Evolutionary conservation across 2,329 filamentous ascomycete species (phyloP), one percentile per base, ranked within the genome.

Genomic region (Sporothrix globosa): DNA sequence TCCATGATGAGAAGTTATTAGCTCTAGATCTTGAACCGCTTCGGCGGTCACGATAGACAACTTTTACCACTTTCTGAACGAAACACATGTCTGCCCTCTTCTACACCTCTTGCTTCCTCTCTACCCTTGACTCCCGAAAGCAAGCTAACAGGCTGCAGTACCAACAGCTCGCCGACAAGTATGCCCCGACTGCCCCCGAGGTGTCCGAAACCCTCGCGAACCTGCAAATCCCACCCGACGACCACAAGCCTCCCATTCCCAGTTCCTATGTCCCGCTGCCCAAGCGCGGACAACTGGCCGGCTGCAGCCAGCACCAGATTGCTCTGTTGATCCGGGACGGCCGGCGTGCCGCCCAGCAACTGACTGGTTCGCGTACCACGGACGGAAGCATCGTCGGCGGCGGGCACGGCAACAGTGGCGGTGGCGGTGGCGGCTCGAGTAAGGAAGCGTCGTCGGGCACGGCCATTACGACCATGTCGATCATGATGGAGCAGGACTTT

Each of bases 11-110:
- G 74, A 77, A 67, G 76, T 76, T 78, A 78, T 91, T 92, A 92
- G 91, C 91, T 93, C 91, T 92, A 92, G 91, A 92, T 91, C 90
- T 90, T 92, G 86, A 92, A 89, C 85, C 87, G 82, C 85, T 78
- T 76, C 74, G 80, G 83, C 83, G 84, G 82, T 83, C 77, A 81
- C 87, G 90, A 91, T 85, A 83, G 88, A 91, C 80, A 87, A 78
- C 74, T 77, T 79, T 79, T 77, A 80, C 75, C 79, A 82, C 76
- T 78, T 77, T 79, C 82, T 82, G 82, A 83, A 78, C 73, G 70
- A 75, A 74, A 74, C 75, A 61, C 1, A 2, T 11, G 3, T n/a
- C 30, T 13, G 2, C 39, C 4, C 41, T 63, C 58, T 27, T 68
- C n/a, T 56, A 70, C 41, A 14, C 74, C 2, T 74, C 70, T 70